Evolutionary conservation across 306 rosid genomes (phyloP).

Genomic region (Crotalaria pallida): DNA sequence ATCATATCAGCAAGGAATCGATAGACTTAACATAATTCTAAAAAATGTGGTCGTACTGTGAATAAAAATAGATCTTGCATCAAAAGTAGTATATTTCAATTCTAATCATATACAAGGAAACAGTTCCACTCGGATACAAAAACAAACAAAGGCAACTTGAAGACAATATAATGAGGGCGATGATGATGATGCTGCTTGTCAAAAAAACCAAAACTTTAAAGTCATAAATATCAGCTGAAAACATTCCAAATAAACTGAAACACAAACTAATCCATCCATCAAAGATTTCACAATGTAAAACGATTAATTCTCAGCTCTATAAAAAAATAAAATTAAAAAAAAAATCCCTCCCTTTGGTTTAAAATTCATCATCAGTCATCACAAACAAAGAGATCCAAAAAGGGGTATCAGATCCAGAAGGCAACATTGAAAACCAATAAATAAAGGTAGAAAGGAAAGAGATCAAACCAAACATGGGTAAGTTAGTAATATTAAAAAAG

Average conservation of each 20-base stretch:
- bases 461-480: constrained; percentile 18
- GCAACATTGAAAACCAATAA: background rate
- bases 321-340: background rate
- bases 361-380: background rate
- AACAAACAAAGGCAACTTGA: background rate
- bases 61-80: constrained; percentile 16
- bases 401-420: constrained; percentile 29
- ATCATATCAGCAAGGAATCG: background rate
- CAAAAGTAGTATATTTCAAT: background rate
- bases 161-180: background rate
- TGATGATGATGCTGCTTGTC: background rate
- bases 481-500: background rate
- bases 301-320: background rate
- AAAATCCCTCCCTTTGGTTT: background rate
- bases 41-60: background rate
- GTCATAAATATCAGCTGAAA: constrained; percentile 1
- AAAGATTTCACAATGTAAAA: constrained; percentile 5
- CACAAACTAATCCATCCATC: background rate
- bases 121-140: background rate
- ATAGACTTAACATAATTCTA: background rate
- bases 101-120: background rate
- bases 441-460: background rate
- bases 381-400: constrained; percentile 15
- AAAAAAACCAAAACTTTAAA: background rate
- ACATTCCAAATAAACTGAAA: background rate